These are phyloP conservation scores for Ceriops tagal DNA, from an alignment of 345 rosid species.

Conservation along the genomic window DNA sequence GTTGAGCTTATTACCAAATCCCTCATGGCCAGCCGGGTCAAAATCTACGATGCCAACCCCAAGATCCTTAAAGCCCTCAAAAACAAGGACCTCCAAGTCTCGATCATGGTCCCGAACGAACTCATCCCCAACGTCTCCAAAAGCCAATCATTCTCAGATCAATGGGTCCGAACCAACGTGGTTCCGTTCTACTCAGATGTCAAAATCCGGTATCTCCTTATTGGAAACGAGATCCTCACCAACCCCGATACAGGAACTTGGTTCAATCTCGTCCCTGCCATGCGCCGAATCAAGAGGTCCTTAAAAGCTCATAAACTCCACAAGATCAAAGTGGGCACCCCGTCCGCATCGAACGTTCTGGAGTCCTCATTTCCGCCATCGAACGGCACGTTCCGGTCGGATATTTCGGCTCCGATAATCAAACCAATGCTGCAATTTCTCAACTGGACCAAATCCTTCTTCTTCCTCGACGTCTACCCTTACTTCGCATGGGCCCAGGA, in stretches of 20 bases:
- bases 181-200: constrained; percentile 50
- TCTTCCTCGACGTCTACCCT: constrained; percentile 79
- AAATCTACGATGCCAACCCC: constrained; percentile 73
- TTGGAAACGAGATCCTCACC: constrained; percentile 80
- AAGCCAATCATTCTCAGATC: constrained; percentile 44
- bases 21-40: constrained; percentile 53
- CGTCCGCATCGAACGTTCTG: constrained; percentile 67
- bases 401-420: constrained; percentile 51
- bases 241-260: constrained; percentile 35
- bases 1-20: constrained; percentile 42
- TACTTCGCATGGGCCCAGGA: constrained; percentile 72
- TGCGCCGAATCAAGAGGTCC: constrained; percentile 62
- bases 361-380: constrained; percentile 80
- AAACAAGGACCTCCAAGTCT: constrained; percentile 50
- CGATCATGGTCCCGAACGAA: constrained; percentile 68
- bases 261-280: constrained; percentile 72
- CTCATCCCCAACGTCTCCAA: constrained; percentile 47
- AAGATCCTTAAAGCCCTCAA: constrained; percentile 52
- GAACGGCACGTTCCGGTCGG: constrained; percentile 66
- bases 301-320: constrained; percentile 36
- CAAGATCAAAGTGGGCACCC: constrained; percentile 76
- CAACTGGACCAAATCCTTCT: constrained; percentile 81
- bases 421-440: constrained; percentile 78
- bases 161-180: constrained; percentile 58
- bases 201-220: constrained; percentile 79